Conservation (phyloP, 2,329 filamentous ascomycete genomes). For the Diplodia scrobiculata region DNA sequence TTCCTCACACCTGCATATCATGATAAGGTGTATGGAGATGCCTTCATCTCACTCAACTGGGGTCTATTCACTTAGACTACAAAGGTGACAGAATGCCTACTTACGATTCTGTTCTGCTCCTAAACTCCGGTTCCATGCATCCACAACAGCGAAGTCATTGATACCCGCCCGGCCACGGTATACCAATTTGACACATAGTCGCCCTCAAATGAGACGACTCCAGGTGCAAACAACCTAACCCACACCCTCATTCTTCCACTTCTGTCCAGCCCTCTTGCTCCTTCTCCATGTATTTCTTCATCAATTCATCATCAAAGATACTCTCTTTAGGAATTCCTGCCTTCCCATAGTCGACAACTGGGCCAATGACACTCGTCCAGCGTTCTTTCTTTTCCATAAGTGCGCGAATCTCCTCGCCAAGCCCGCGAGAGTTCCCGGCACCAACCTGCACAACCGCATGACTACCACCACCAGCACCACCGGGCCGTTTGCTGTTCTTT, state of each 20-base stretch:
- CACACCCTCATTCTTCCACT: conserved; percentile 62
- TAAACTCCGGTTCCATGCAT: conserved; percentile 2
- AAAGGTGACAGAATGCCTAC: not conserved
- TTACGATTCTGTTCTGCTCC: not conserved
- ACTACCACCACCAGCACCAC: conserved; percentile 56
- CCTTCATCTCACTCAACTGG: not conserved
- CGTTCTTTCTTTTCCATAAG: conserved; percentile 87
- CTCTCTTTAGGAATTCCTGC: conserved; percentile 73
- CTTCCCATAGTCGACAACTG: conserved; percentile 83
- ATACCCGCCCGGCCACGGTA: not conserved
- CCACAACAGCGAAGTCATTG: not conserved
- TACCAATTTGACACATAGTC: not conserved
- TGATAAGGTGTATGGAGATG: not conserved
- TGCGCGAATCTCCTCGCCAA: conserved; percentile 86
- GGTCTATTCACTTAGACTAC: not conserved
- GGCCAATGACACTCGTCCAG: conserved; percentile 89
- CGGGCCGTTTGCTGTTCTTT: conserved; percentile 76
- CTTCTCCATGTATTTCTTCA: conserved; percentile 71
- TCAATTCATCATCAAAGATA: conserved; percentile 72
- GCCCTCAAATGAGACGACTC: not conserved
- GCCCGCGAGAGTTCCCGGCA: conserved; percentile 47
- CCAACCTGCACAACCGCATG: conserved; percentile 58
- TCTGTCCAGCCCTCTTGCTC: conserved; percentile 83
- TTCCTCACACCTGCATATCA: not conserved
- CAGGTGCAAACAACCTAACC: not conserved